Conservation (phyloP, 345 rosid genomes). For the Gossypium thurberi region DNA sequence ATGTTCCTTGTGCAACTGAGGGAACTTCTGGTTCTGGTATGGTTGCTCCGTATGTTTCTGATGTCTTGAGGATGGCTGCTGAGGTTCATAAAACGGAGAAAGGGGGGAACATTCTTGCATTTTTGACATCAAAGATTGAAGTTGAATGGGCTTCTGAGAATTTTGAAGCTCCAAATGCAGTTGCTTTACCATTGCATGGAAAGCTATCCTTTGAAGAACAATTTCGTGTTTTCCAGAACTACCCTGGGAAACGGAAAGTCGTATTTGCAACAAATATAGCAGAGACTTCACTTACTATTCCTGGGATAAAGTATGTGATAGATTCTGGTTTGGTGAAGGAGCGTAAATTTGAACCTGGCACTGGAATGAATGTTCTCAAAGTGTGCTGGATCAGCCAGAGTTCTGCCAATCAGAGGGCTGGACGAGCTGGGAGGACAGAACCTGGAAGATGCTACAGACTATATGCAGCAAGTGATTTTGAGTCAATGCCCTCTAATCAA, state of each 20-base stretch:
- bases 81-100: slow-evolving; percentile 55
- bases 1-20: slow-evolving; percentile 39
- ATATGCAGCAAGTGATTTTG: slow-evolving; percentile 46
- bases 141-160: slow-evolving; percentile 92
- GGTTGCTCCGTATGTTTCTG: slow-evolving; percentile 55
- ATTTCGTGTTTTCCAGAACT: slow-evolving; percentile 46
- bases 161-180: slow-evolving; percentile 48
- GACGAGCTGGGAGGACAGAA: slow-evolving; percentile 96
- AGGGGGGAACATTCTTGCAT: slow-evolving; percentile 87
- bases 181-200: slow-evolving; percentile 77
- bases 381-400: slow-evolving; percentile 71
- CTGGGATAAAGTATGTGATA: slow-evolving; percentile 83
- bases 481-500: slow-evolving; percentile 54
- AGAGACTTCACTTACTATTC: slow-evolving; percentile 90
- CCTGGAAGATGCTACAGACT: slow-evolving; percentile 86
- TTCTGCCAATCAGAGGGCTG: slow-evolving; percentile 88
- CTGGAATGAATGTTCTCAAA: slow-evolving; percentile 81
- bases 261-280: slow-evolving; percentile 91
- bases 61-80: slow-evolving; percentile 52
- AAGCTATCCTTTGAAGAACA: slow-evolving; percentile 76
- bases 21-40: slow-evolving; percentile 30
- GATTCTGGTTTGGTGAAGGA: slow-evolving; percentile 88
- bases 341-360: slow-evolving; percentile 62
- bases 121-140: slow-evolving; percentile 83
- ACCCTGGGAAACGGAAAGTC: slow-evolving; percentile 67